Conservation (phyloP, 208 protist genomes). For the Phytomonas francai region DNA sequence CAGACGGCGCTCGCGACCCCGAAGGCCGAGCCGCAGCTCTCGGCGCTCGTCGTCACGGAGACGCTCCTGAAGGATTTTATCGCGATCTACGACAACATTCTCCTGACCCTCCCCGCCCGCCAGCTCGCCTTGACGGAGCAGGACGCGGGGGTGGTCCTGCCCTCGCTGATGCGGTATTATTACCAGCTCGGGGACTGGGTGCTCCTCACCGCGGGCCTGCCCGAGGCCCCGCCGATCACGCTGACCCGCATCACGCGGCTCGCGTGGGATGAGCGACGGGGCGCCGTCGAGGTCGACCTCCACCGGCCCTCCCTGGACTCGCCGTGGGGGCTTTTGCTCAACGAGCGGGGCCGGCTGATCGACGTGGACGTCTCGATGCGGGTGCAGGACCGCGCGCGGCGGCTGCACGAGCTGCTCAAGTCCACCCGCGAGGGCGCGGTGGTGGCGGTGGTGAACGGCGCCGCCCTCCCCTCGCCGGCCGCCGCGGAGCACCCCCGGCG, state of each 20-base stretch:
- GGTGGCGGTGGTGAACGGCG: conserved; percentile 39
- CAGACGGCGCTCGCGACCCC: background rate
- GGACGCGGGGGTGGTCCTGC: conserved; percentile 19
- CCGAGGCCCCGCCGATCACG: conserved; percentile 22
- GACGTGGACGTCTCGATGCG: conserved; percentile 59
- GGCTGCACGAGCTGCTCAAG: conserved; percentile 43
- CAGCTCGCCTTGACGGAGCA: conserved; percentile 10
- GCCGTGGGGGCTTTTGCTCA: conserved; percentile 67
- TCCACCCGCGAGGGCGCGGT: conserved; percentile 24
- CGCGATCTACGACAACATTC: conserved; percentile 38
- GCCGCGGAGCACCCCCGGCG: conserved; percentile 9
- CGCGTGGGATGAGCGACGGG: conserved; percentile 17
- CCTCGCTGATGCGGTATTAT: conserved; percentile 40
- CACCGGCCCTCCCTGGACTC: conserved; percentile 24
- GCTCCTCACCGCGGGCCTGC: conserved; percentile 24
- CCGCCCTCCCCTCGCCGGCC: background rate
- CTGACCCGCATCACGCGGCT: conserved; percentile 36
- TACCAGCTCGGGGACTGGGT: conserved; percentile 66
- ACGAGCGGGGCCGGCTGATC: conserved; percentile 43
- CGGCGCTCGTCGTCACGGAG: conserved; percentile 35
- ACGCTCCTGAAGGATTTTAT: conserved; percentile 52
- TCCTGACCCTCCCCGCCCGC: conserved; percentile 35
- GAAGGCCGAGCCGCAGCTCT: conserved; percentile 15
- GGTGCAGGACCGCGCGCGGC: conserved; percentile 23
- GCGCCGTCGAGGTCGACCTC: conserved; percentile 28